Percentiles rank a stretch among this genome's conserved stretches.
These are phyloP conservation scores for Suillus fuscotomentosus DNA, from an alignment of 768 basidiomycete species.

Conservation along the genomic window DNA sequence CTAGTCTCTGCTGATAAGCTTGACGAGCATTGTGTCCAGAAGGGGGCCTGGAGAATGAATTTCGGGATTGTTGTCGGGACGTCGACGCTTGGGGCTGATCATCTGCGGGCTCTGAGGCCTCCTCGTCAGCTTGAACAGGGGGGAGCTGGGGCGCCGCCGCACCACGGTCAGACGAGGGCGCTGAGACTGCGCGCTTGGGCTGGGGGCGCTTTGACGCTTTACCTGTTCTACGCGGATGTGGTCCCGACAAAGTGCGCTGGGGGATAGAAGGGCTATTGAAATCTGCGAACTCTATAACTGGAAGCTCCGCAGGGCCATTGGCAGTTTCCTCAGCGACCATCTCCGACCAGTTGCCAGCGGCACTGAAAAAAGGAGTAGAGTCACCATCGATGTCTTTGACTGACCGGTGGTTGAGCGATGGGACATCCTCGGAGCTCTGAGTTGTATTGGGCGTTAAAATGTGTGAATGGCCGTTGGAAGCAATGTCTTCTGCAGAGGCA, in stretches of 20 bases:
- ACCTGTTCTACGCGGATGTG: conserved; percentile 40
- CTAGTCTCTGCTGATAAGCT: conserved; percentile 80
- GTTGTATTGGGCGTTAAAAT: conserved; percentile 68
- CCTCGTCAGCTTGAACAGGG: conserved; percentile 15
- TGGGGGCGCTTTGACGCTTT: conserved; percentile 39
- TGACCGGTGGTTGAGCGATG: conserved; percentile 26
- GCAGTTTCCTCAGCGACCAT: conserved; percentile 75
- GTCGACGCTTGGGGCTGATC: conserved; percentile 40
- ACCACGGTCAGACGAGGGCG: conserved; percentile 29
- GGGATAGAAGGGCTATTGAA: conserved; percentile 34
- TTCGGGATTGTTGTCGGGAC: conserved; percentile 32
- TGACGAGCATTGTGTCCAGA: conserved; percentile 71
- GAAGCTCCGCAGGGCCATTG: conserved; percentile 66
- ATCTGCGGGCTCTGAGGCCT: conserved; percentile 14
- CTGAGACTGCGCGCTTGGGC: conserved; percentile 32
- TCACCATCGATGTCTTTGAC: conserved; percentile 29
- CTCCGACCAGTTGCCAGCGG: conserved; percentile 70
- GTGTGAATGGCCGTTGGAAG: conserved; percentile 47
- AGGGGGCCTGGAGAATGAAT: conserved; percentile 31
- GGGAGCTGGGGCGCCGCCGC: conserved; percentile 10
- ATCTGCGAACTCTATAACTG: conserved; percentile 80
- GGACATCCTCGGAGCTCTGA: conserved; percentile 51
- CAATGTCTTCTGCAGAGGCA: conserved; percentile 56
- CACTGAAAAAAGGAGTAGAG: conserved; percentile 51
- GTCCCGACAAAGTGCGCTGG: conserved; percentile 37